Evolutionary conservation across 2,329 filamentous ascomycete genomes (phyloP), one percentile per base, ranked within the genome.

Genomic region (Fusarium marasasianum): DNA sequence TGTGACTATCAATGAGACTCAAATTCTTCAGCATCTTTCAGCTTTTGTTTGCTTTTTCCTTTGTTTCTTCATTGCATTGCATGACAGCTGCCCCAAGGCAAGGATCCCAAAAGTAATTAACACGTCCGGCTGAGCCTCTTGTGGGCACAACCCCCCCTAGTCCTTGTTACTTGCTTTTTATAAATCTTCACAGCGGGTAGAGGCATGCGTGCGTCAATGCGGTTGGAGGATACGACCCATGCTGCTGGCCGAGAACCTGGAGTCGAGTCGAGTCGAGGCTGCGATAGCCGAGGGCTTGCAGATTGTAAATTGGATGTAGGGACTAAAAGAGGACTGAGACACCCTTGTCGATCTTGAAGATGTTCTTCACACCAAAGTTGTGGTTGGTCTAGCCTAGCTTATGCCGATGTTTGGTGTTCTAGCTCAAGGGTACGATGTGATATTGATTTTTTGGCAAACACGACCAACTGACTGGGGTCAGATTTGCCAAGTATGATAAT

Each of bases 231-330:
- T 26, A 47, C 44, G 63, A 41, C 62, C 44, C 61, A 71, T 72
- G 62, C 54, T 44, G 54, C 45, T 63, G 66, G 48, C 66, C 62
- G 72, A 65, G 54, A 71, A 57, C 62, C 71, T 73, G 69, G 64
- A 75, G 63, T 72, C 47, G 68, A 75, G 63, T 72, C 47, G 68
- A 75, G 68, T 75, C 43, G 68, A 75, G 68, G 63, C 55, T 66
- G 61, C 69, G 76, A 78, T 78, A 77, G 55, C 75, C 76, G 76
- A 78, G 69, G 50, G 18, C 65, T 44, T 64, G 37, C 53, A 71
- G 56, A 22, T 71, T 65, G 37, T 48, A 44, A 43, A 37, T 71
- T 68, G 38, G n/a, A 31, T 71, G 72, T 57, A 70, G 51, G 35
- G 35, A 29, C 24, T 55, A 31, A 55, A 41, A 55, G 33, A 41